Evolutionary conservation across 148 eudicot species (phyloP).

Genomic region (Chenopodium album): DNA sequence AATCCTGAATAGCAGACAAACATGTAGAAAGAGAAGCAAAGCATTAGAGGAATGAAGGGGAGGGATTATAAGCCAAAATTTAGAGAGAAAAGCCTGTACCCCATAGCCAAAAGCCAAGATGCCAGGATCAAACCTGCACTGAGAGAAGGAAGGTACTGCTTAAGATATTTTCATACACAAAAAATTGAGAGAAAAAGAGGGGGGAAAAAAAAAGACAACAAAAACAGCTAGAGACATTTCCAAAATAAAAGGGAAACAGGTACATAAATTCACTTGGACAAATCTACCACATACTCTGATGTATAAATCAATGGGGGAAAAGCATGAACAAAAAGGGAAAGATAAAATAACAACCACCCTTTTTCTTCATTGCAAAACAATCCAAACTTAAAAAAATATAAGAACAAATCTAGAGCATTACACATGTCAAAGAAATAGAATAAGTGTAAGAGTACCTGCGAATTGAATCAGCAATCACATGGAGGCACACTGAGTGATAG

Average conservation of each 20-base stretch:
- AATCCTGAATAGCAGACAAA: conserved; percentile 46
- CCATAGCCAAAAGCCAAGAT: conserved; percentile 85
- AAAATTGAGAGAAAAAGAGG: not conserved
- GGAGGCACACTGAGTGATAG: conserved; percentile 87
- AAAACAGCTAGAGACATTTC: not conserved
- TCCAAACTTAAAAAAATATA: not conserved
- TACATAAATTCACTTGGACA: not conserved
- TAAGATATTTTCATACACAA: conserved; percentile 23
- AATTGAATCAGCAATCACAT: conserved; percentile 96
- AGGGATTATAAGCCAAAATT: not conserved
- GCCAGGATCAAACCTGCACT: conserved; percentile 99
- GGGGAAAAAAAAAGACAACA: not conserved
- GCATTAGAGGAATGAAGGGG: not conserved
- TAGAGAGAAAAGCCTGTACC: conserved; percentile 40
- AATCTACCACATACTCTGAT: not conserved
- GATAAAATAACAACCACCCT: not conserved
- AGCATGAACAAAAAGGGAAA: not conserved
- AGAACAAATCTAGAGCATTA: not conserved
- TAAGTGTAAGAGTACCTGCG: conserved; percentile 56
- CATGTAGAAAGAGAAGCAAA: not conserved
- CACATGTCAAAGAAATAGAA: not conserved
- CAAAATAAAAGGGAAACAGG: not conserved
- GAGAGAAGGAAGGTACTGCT: conserved; percentile 41
- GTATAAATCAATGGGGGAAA: not conserved
- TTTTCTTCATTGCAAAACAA: not conserved